These are phyloP conservation scores for Neurospora terricola DNA, from an alignment of 495 filamentous ascomycete species.

Conservation along the genomic window DNA sequence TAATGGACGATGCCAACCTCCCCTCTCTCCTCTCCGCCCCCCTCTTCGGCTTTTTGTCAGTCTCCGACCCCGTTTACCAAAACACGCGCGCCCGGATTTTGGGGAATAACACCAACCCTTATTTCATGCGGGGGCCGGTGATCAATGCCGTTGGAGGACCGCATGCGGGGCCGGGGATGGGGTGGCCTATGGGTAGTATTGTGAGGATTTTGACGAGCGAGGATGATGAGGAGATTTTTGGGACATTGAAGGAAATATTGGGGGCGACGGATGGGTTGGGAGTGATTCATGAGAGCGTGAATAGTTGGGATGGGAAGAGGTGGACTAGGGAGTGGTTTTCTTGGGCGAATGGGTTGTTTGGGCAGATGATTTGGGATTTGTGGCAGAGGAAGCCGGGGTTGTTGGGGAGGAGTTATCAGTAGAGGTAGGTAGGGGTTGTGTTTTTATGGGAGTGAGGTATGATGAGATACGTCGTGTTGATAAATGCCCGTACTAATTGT, in stretches of 20 bases:
- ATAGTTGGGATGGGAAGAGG: constrained; percentile 34
- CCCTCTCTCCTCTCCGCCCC: constrained; percentile 46
- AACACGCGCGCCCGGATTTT: constrained; percentile 42
- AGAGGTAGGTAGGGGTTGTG: too few relatives aligned
- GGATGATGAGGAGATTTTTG: constrained; percentile 39
- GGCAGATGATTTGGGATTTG: constrained; percentile 53
- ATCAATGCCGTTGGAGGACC: constrained; percentile 47
- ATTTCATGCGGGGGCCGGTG: constrained; percentile 44
- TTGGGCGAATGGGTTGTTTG: constrained; percentile 62
- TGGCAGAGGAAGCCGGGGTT: constrained; percentile 30
- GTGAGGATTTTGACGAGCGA: constrained; percentile 33
- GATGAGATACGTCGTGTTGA: too few relatives aligned
- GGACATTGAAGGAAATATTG: constrained; percentile 36
- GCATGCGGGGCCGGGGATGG: constrained; percentile 45
- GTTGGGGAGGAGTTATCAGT: constrained; percentile 30
- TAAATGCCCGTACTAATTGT: not conserved
- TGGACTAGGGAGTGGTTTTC: constrained; percentile 62
- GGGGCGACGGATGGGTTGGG: constrained; percentile 46
- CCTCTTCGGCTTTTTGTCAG: constrained; percentile 38
- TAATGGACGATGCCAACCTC: constrained; percentile 58
- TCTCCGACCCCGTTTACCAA: constrained; percentile 36
- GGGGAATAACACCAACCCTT: constrained; percentile 38
- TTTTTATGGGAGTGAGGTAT: not conserved
- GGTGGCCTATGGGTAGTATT: constrained; percentile 51
- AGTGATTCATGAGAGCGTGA: constrained; percentile 52